Evolutionary conservation across 2,329 filamentous ascomycete species (phyloP).

Genomic region (Myotisia sp.): DNA sequence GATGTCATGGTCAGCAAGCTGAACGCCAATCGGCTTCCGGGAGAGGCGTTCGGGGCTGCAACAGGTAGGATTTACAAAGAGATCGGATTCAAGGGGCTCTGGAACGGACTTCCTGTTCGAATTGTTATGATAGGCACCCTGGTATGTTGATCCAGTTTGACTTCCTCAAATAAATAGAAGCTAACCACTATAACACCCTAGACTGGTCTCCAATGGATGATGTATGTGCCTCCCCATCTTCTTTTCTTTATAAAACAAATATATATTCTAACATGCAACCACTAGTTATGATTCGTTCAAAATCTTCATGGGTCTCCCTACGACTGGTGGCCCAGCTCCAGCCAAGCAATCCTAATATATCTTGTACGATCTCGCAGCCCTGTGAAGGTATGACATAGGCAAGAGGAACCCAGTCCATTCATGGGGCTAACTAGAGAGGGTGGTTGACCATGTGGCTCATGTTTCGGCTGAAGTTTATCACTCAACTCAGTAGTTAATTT

Average conservation of each 20-base stretch:
- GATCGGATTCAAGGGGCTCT: constrained; percentile 75
- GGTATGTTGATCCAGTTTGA: constrained; percentile 17
- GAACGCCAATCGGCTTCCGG: constrained; percentile 61
- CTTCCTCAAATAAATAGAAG: neutral
- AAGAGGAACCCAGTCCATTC: no score
- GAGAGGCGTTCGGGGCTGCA: constrained; percentile 66
- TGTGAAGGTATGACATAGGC: no score
- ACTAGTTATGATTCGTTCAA: constrained; percentile 59
- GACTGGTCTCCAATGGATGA: constrained; percentile 86
- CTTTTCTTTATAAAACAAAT: neutral
- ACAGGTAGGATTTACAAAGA: constrained; percentile 69
- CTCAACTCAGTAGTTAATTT: no score
- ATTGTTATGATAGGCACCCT: constrained; percentile 82
- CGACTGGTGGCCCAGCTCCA: constrained; percentile 54
- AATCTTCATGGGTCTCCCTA: constrained; percentile 76
- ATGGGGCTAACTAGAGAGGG: no score
- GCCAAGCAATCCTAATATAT: constrained; percentile 30
- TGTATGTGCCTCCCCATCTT: constrained; percentile 43
- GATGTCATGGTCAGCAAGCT: constrained; percentile 90
- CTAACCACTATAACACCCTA: constrained; percentile 14
- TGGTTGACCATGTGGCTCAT: no score
- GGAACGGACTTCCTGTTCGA: constrained; percentile 74
- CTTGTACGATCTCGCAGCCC: no score
- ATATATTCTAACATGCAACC: neutral
- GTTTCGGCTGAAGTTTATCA: no score